These are phyloP conservation scores for Dichomitus squalens DNA, from an alignment of 1,284 basidiomycete species.

Conservation along the genomic window DNA sequence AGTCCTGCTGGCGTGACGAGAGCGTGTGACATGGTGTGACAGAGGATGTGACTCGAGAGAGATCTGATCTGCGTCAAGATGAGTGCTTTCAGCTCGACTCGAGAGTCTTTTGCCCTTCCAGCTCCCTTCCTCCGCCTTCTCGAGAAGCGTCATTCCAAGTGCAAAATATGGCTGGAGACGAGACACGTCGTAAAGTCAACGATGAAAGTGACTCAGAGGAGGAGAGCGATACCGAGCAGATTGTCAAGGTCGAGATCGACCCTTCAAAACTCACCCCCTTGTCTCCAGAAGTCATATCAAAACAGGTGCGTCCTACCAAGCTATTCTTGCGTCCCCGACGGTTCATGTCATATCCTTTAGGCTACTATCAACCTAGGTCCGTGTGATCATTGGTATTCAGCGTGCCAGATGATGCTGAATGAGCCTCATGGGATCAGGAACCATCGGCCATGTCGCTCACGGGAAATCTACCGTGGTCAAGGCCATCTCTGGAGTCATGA, in stretches of 20 bases:
- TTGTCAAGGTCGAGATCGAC: slow-evolving; percentile 74
- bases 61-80: neutral
- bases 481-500: slow-evolving; percentile 99
- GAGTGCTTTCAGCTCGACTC: too few species aligned
- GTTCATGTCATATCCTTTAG: slow-evolving; percentile 39
- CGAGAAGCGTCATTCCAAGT: neutral
- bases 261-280: slow-evolving; percentile 84
- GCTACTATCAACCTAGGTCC: slow-evolving; percentile 86
- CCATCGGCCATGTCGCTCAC: slow-evolving; percentile 97
- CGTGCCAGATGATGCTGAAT: slow-evolving; percentile 16
- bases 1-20: too few species aligned
- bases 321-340: neutral
- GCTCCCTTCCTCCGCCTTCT: too few species aligned
- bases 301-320: slow-evolving; percentile 71
- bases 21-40: too few species aligned
- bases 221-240: slow-evolving; percentile 52
- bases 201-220: slow-evolving; percentile 72
- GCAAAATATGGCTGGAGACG: slow-evolving; percentile 60
- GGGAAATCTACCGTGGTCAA: slow-evolving; percentile 99
- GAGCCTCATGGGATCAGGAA: slow-evolving; percentile 53
- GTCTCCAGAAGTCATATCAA: slow-evolving; percentile 95
- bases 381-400: slow-evolving; percentile 19
- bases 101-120: too few species aligned
- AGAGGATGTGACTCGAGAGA: neutral
- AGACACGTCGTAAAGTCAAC: slow-evolving; percentile 59